Conservation (phyloP, 2,329 filamentous ascomycete genomes). For the Cercospora brassicicola region DNA sequence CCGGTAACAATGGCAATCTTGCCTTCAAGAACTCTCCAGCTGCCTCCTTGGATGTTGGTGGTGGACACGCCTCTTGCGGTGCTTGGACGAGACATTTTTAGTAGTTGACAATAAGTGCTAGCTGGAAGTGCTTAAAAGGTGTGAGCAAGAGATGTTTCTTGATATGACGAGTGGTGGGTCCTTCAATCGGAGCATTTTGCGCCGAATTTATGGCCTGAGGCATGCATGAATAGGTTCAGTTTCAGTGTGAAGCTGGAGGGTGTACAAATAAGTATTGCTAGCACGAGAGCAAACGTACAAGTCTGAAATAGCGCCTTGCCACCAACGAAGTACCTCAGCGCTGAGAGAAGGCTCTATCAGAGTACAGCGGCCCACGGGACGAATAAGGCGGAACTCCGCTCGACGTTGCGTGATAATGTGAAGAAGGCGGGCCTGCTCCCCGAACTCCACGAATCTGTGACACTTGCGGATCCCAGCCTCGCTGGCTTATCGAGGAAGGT, state of each 20-base stretch:
- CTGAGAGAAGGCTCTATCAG: background rate
- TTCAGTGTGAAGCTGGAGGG: background rate
- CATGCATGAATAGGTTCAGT: background rate
- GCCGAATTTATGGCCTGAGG: background rate
- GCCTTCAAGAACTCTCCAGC: slow-evolving; percentile 55
- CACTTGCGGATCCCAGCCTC: slow-evolving; percentile 21
- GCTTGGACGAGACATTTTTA: slow-evolving; percentile 26
- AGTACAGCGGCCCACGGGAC: background rate
- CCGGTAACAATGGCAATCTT: slow-evolving; percentile 80
- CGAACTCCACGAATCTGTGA: slow-evolving; percentile 32
- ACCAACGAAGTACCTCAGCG: background rate
- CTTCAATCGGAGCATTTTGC: background rate
- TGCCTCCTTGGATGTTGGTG: slow-evolving; percentile 21
- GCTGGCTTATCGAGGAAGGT: slow-evolving; percentile 2
- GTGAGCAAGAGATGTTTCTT: background rate
- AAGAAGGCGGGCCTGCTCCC: slow-evolving; percentile 20
- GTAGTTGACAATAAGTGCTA: background rate
- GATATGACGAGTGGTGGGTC: background rate
- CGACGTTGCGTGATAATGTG: background rate
- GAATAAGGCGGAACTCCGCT: background rate
- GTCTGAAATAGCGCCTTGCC: background rate
- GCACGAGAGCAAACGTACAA: background rate
- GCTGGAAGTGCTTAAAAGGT: background rate
- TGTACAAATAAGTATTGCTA: background rate
- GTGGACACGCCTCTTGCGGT: slow-evolving; percentile 19